These are phyloP conservation scores for Colletotrichum somersetense DNA, from an alignment of 2,329 filamentous ascomycete species.

Conservation along the genomic window DNA sequence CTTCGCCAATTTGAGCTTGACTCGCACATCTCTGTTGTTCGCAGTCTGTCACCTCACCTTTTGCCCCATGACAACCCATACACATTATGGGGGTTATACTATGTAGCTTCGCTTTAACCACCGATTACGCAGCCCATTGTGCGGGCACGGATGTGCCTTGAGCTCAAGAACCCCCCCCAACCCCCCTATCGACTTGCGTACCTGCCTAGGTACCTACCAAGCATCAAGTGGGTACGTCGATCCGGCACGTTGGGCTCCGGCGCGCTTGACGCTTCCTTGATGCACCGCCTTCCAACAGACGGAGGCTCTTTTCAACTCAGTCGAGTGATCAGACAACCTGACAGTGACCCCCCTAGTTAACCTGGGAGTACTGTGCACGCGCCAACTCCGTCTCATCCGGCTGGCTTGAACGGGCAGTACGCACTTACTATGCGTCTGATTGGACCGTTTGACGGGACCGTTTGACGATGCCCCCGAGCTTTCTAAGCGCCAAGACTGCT, in stretches of 20 bases:
- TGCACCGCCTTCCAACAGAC: background rate
- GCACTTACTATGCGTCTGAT: background rate
- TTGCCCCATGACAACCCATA: conserved; percentile 1
- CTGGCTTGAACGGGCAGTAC: background rate
- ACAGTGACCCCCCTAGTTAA: too few relatives aligned
- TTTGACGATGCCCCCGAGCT: background rate
- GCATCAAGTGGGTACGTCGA: conserved; percentile 25
- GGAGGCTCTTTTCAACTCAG: conserved; percentile 9
- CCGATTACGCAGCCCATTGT: conserved; percentile 10
- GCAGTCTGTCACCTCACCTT: background rate
- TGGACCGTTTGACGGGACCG: conserved; percentile 4
- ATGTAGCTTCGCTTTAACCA: background rate
- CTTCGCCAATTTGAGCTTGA: background rate
- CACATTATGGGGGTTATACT: background rate
- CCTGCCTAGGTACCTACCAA: background rate
- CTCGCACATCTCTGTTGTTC: background rate
- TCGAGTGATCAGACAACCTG: background rate
- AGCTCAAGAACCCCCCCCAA: background rate
- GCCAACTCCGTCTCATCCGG: conserved; percentile 19
- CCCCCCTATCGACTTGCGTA: conserved; percentile 5
- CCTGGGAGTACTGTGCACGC: too few relatives aligned
- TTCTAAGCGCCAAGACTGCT: conserved; percentile 23
- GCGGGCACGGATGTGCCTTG: background rate
- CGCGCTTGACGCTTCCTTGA: conserved; percentile 1
- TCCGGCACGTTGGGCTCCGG: conserved; percentile 26